Evolutionary conservation across 345 rosid species (phyloP), one percentile per base, ranked within the genome.

Genomic region (Eucalyptus marginata): DNA sequence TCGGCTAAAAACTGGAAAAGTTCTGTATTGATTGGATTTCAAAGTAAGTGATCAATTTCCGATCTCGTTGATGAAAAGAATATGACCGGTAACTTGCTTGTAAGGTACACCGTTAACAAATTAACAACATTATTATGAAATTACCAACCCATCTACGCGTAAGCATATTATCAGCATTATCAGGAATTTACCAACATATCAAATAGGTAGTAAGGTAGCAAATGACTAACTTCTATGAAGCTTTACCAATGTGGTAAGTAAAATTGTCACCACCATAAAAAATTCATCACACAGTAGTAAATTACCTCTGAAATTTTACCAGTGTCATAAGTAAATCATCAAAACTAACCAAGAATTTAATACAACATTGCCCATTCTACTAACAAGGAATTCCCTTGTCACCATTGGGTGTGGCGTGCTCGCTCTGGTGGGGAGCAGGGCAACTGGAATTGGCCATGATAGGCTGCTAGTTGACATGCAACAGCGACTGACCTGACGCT

Each of bases 61-160:
- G 0, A 56, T 56, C 29, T 56, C 29, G 12, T 4, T 56, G 0
- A 2, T 56, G 3, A 56, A 56, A 56, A 56, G 62, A 56, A 56
- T 4, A 56, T 56, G 62, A 56, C 62, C 13, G 0, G 13, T 24
- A 56, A 56, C 62, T 56, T 56, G 62, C 29, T 24, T 56, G 62
- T 56, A 56, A 56, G 62, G 13, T 56, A 56, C 62, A 24, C 62
- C 13, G 62, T 56, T 24, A 24, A 56, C 62, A 56, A 56, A 56
- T 56, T 24, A 22, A 12, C 12, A 8, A 56, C 62, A 2, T 24
- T 24, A 56, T 56, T 24, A 24, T 1, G 29, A 56, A 56, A 56
- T 56, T 56, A 56, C 1, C 62, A 56, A 56, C 27, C 62, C 29
- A 22, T 56, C 29, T 56, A 56, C 2, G 12, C 27, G 6, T 24